Conservation (phyloP, 2,329 filamentous ascomycete genomes). For the Alternaria novae-zelandiae region DNA sequence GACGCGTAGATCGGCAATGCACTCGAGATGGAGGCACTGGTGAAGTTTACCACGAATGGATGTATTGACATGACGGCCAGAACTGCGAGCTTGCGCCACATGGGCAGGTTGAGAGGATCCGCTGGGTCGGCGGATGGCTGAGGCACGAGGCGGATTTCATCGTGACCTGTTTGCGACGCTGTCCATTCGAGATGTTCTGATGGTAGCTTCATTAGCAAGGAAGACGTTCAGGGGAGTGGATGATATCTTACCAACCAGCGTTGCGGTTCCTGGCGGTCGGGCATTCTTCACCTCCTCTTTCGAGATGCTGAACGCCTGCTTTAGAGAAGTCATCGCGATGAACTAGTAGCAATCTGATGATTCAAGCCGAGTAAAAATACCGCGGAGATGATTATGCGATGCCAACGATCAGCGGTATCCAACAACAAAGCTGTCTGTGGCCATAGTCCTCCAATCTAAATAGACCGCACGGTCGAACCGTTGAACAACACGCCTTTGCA, state of each 20-base stretch:
- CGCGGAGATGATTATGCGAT: background rate
- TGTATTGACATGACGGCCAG: constrained; percentile 48
- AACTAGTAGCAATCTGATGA: background rate
- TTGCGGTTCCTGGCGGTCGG: constrained; percentile 50
- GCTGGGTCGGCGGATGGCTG: constrained; percentile 48
- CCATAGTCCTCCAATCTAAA: constrained; percentile 4
- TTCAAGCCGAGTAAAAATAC: background rate
- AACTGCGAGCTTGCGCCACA: constrained; percentile 45
- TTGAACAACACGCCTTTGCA: background rate
- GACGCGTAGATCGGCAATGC: constrained; percentile 45
- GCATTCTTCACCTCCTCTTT: constrained; percentile 49
- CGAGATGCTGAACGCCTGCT: constrained; percentile 46
- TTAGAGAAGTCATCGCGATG: constrained; percentile 42
- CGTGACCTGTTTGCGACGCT: constrained; percentile 38
- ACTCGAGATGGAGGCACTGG: constrained; percentile 44
- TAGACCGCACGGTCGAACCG: background rate
- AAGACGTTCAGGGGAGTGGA: background rate
- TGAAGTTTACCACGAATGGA: constrained; percentile 48
- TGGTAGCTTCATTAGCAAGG: background rate
- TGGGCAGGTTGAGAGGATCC: constrained; percentile 51
- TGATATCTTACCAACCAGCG: constrained; percentile 45
- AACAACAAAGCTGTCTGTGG: background rate
- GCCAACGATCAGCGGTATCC: background rate
- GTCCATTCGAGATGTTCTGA: constrained; percentile 39
- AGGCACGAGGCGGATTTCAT: constrained; percentile 49